Base-by-base conservation (phyloP, 495 filamentous ascomycete species). In the Oidiodendron maius region DNA sequence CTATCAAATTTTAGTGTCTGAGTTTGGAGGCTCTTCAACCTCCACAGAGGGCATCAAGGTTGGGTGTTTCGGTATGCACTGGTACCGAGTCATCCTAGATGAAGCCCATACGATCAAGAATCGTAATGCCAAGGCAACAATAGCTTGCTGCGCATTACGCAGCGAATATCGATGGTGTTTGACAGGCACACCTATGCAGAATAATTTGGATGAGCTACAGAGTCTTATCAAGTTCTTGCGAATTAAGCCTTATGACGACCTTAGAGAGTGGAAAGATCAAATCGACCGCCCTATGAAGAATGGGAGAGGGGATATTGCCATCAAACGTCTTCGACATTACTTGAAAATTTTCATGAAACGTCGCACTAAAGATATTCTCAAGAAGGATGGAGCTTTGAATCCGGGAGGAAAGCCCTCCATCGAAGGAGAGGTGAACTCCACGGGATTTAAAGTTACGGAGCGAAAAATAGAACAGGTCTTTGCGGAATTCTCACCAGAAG, bases 71-170 rank as follows among this genome's bases (percentile, higher is more conserved):
- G 88, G 87, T 39, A 69, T 95, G 6, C 81, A 91, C 61, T 98
- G 93, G 93, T 96, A 89, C 62, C 86, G 93, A 16, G 80, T 96
- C 50, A 91, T 98, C 42, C 76, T 97, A 13, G 93, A 98, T 52
- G 93, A 98, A 69, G 93, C 93, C 3, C 93, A 96, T 65, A 94
- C 86, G 20, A 97, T 98, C 73, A 97, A 97, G 67, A 98, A 98
- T 64, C 83, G 90, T 20, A 95, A 93, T 59, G 90, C 93, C 13
- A 98, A 98, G 67, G 83, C 84, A 9, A 93, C 93, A 0, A 83
- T 95, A 58, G 89, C 91, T 15, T 85, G 81, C 43, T 98, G 80
- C 62, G 84, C 85, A 2, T 68, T 98, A 20, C 71, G 82, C 40
- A 76, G 87, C 17, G 82, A 89, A 57, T 95, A 94, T 62, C 75